Conservation (phyloP, 257 asterid genomes). For the Plantago elongata region DNA sequence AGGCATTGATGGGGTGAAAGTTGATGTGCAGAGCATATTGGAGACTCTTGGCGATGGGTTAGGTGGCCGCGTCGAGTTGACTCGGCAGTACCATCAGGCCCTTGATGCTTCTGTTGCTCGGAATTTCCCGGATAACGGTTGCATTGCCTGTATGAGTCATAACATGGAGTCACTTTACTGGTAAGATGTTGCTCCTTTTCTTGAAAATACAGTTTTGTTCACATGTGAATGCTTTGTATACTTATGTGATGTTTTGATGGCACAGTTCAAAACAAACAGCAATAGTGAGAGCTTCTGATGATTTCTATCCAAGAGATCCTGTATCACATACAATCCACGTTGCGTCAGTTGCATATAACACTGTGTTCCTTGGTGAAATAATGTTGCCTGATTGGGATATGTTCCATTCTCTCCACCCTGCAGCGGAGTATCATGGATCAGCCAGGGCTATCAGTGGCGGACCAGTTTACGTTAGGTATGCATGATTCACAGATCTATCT, state of each 20-base stretch:
- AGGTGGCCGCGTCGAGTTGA: slow-evolving; percentile 80
- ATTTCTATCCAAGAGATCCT: slow-evolving; percentile 79
- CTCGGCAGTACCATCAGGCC: slow-evolving; percentile 80
- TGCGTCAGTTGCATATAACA: slow-evolving; percentile 75
- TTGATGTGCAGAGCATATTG: slow-evolving; percentile 74
- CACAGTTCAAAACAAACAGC: slow-evolving; percentile 83
- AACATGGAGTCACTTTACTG: slow-evolving; percentile 81
- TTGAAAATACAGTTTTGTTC: not conserved
- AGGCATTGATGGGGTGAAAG: slow-evolving; percentile 83
- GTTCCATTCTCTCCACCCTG: slow-evolving; percentile 60
- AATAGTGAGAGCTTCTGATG: slow-evolving; percentile 80
- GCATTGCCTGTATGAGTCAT: slow-evolving; percentile 97
- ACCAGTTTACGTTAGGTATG: slow-evolving; percentile 54
- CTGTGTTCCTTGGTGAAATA: slow-evolving; percentile 64
- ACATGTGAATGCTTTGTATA: not conserved
- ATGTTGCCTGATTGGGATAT: slow-evolving; percentile 68
- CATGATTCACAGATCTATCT: not conserved
- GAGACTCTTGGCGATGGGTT: slow-evolving; percentile 83
- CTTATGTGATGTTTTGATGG: slow-evolving; percentile 12
- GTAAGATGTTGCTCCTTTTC: slow-evolving; percentile 23
- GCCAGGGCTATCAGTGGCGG: slow-evolving; percentile 61
- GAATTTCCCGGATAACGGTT: slow-evolving; percentile 70
- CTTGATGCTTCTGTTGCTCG: slow-evolving; percentile 78
- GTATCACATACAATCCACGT: slow-evolving; percentile 79
- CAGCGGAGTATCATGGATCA: slow-evolving; percentile 54